phyloP scores from a whole-genome alignment of 148 eudicot species.

The Heliosperma pusillum region DNA sequence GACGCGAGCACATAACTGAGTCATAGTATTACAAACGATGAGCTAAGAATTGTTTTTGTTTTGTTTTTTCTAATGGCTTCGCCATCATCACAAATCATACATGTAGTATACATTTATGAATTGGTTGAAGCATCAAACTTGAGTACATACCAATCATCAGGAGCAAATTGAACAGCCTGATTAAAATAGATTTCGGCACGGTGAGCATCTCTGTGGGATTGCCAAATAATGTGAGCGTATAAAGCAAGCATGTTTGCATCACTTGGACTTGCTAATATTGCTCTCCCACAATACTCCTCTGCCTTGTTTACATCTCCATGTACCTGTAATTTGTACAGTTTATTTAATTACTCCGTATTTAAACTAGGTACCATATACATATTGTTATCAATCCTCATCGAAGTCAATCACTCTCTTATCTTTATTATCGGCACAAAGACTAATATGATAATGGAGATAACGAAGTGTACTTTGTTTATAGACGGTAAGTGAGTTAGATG shows the following conservation, averaged over 20 bases:
- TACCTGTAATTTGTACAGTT: constrained; percentile 25
- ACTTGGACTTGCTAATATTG: constrained; percentile 49
- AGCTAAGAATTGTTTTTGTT: background rate
- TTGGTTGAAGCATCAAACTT: background rate
- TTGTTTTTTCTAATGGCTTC: no score
- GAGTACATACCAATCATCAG: constrained; percentile 42
- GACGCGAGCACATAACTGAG: constrained; percentile 56
- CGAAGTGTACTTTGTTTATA: no score
- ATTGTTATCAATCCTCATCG: no score
- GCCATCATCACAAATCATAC: no score
- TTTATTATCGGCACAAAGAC: no score
- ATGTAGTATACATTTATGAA: no score
- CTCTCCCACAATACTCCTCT: constrained; percentile 70
- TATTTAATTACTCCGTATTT: no score
- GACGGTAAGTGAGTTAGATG: no score
- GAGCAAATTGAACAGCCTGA: constrained; percentile 53
- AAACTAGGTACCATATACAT: no score
- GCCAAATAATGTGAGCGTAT: constrained; percentile 63
- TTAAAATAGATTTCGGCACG: constrained; percentile 52
- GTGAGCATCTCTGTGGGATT: constrained; percentile 38
- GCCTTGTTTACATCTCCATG: constrained; percentile 55
- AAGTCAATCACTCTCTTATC: no score
- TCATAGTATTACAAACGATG: background rate
- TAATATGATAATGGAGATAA: no score
- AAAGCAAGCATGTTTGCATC: constrained; percentile 49